phyloP scores from a whole-genome alignment of 1,139 yeast genomes.

The Sugiyamaella xylanicola region DNA sequence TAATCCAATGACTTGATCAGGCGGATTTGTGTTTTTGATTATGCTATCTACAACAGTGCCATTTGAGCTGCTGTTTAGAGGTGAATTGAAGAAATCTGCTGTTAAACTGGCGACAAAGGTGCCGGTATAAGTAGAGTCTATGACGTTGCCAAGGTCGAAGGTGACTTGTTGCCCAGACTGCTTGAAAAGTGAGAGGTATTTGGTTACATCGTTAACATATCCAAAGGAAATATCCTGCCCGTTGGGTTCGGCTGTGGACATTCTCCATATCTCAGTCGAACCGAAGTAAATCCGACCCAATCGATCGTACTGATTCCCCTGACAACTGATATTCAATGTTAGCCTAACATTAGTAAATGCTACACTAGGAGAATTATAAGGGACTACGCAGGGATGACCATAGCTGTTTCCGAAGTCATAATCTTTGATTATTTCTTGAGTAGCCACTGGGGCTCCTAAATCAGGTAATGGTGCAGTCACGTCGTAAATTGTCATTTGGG shows the following conservation, averaged over 20 bases:
- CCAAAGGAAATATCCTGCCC: slow-evolving; percentile 47
- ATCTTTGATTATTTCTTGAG: slow-evolving; percentile 42
- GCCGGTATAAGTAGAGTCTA: slow-evolving; percentile 61
- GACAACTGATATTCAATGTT: slow-evolving; percentile 58
- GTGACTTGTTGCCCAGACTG: slow-evolving; percentile 33
- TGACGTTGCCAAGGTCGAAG: slow-evolving; percentile 67
- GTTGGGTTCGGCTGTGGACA: slow-evolving; percentile 82
- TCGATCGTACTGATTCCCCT: slow-evolving; percentile 76
- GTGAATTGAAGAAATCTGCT: slow-evolving; percentile 16
- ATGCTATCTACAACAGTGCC: slow-evolving; percentile 5
- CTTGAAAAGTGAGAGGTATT: slow-evolving; percentile 56
- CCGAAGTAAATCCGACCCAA: slow-evolving; percentile 70
- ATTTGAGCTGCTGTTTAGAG: background rate
- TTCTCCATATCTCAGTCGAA: slow-evolving; percentile 76
- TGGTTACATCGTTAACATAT: slow-evolving; percentile 64
- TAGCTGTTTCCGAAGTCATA: slow-evolving; percentile 60
- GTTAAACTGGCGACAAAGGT: slow-evolving; percentile 55
- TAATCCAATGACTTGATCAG: slow-evolving; percentile 4
- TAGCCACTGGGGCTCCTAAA: slow-evolving; percentile 10
- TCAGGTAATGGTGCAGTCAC: slow-evolving; percentile 11
- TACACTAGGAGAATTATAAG: slow-evolving; percentile 47
- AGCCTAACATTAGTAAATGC: slow-evolving; percentile 63
- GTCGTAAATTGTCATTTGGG: slow-evolving; percentile 2
- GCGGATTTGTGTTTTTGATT: background rate
- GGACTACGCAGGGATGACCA: slow-evolving; percentile 53